phyloP scores from a whole-genome alignment of 768 basidiomycete species.

The Lentinula sp. region DNA sequence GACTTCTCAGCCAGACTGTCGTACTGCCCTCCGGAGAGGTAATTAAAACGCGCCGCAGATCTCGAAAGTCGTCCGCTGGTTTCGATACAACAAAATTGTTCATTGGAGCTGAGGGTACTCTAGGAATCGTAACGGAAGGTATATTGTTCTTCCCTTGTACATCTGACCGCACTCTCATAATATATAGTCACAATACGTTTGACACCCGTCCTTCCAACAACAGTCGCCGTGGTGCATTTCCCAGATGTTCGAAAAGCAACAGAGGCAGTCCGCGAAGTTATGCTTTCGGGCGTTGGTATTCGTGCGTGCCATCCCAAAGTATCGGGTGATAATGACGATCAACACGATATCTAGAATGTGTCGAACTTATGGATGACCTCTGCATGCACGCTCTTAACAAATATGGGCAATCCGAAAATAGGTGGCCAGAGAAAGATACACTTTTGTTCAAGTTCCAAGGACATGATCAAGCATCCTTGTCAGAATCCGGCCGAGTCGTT shows the following conservation, averaged over 20 bases:
- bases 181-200: neutral
- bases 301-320: slow-evolving; percentile 40
- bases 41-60: slow-evolving; percentile 78
- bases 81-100: slow-evolving; percentile 84
- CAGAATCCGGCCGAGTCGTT: slow-evolving; percentile 49
- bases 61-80: slow-evolving; percentile 83
- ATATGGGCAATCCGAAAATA: slow-evolving; percentile 50
- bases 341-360: slow-evolving; percentile 53
- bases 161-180: neutral
- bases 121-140: slow-evolving; percentile 90
- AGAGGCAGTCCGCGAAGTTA: slow-evolving; percentile 74
- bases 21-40: slow-evolving; percentile 69
- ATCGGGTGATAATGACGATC: no score
- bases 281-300: slow-evolving; percentile 39
- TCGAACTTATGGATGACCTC: slow-evolving; percentile 79
- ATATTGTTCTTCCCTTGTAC: neutral
- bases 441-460: slow-evolving; percentile 94
- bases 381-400: slow-evolving; percentile 76
- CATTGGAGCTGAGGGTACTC: slow-evolving; percentile 73
- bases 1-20: neutral
- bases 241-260: slow-evolving; percentile 49
- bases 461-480: slow-evolving; percentile 47
- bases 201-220: slow-evolving; percentile 66
- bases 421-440: slow-evolving; percentile 69
- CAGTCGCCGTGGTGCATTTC: slow-evolving; percentile 87